A percentile compares a stretch with the other conserved stretches of the same genome.
Conservation (phyloP, 2,329 filamentous ascomycete genomes). For the Ophiostoma angusticollis region DNA sequence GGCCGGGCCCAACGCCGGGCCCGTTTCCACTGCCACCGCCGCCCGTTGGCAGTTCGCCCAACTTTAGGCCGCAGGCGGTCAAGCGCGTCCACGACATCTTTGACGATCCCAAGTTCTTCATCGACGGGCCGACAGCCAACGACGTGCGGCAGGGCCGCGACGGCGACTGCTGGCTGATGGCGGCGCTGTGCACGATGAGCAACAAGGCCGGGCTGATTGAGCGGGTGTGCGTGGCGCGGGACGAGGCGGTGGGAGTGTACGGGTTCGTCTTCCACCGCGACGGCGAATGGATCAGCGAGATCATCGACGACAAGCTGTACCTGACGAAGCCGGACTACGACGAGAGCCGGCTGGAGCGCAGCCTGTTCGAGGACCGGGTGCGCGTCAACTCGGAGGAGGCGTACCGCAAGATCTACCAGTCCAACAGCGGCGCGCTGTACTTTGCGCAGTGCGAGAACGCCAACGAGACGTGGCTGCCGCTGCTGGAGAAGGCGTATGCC, state of each 20-base stretch:
- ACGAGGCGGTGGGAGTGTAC: conserved; percentile 66
- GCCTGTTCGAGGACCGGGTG: conserved; percentile 31
- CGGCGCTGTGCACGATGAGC: conserved; percentile 63
- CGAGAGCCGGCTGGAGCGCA: conserved; percentile 37
- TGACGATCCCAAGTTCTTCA: conserved; percentile 61
- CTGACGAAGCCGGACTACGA: conserved; percentile 49
- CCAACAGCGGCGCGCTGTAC: conserved; percentile 54
- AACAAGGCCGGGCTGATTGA: conserved; percentile 63
- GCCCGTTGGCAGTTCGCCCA: conserved; percentile 8
- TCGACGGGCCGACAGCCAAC: conserved; percentile 62
- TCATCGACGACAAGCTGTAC: conserved; percentile 46
- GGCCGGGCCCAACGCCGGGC: too few species aligned
- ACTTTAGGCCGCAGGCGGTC: conserved; percentile 37
- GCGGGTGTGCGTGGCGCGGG: conserved; percentile 56
- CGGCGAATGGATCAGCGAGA: conserved; percentile 55
- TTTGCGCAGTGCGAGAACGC: conserved; percentile 57
- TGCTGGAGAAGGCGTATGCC: conserved; percentile 63
- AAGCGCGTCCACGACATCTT: conserved; percentile 67
- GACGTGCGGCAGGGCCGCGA: conserved; percentile 68
- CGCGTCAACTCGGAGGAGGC: conserved; percentile 41
- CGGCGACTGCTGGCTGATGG: conserved; percentile 80
- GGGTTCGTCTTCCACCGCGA: conserved; percentile 78
- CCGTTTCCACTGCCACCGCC: neutral
- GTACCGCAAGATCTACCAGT: conserved; percentile 52
- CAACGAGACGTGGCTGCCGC: conserved; percentile 62